phyloP scores from a whole-genome alignment of 768 basidiomycete species.

The Leccinum incarnatum region DNA sequence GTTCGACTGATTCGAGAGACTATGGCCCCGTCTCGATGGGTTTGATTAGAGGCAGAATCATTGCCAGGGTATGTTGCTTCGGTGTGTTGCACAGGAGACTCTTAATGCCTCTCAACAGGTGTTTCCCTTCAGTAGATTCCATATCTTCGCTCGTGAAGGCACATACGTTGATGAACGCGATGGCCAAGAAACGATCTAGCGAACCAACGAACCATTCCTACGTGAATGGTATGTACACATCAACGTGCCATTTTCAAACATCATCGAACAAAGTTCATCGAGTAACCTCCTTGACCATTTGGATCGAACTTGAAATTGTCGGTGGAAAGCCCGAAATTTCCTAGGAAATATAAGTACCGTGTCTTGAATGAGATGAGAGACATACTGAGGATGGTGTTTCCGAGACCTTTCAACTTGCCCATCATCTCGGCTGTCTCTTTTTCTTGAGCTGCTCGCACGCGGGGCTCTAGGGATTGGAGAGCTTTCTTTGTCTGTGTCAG shows the following conservation, averaged over 20 bases:
- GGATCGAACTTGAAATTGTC: slow-evolving; percentile 97
- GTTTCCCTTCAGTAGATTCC: slow-evolving; percentile 30
- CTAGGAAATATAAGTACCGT: slow-evolving; percentile 35
- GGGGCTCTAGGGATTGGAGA: slow-evolving; percentile 58
- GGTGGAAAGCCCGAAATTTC: slow-evolving; percentile 91
- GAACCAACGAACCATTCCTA: neutral
- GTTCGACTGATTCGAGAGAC: slow-evolving; percentile 83
- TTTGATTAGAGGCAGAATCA: slow-evolving; percentile 65
- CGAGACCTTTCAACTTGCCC: slow-evolving; percentile 87
- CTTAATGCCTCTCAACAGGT: slow-evolving; percentile 21
- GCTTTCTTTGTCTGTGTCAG: slow-evolving; percentile 45
- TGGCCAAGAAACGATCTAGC: neutral
- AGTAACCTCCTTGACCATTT: slow-evolving; percentile 94
- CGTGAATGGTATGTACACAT: neutral
- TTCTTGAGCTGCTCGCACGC: slow-evolving; percentile 75
- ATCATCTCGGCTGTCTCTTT: slow-evolving; percentile 90
- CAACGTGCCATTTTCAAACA: neutral
- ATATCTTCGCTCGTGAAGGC: slow-evolving; percentile 20
- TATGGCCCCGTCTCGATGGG: slow-evolving; percentile 91
- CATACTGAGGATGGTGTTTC: slow-evolving; percentile 84
- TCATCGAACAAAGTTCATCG: slow-evolving; percentile 76
- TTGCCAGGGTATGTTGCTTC: slow-evolving; percentile 52
- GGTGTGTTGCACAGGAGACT: neutral
- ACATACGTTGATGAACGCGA: slow-evolving; percentile 22
- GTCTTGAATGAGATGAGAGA: neutral